Conservation (phyloP, 805 yeast species). For the Blastobotrys mokoenaii region DNA sequence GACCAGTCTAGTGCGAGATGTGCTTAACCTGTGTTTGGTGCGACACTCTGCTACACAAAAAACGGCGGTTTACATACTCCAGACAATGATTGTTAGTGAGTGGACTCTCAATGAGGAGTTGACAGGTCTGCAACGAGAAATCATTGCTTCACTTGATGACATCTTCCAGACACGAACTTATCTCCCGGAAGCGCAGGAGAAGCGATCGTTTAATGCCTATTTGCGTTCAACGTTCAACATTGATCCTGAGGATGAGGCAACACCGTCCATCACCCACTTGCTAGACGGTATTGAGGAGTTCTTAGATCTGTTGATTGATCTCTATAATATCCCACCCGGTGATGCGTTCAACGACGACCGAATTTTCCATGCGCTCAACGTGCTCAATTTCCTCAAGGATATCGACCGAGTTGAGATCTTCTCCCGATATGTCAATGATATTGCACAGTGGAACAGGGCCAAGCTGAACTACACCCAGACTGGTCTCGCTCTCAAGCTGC, state of each 20-base stretch:
- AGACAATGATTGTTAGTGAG: constrained; percentile 67
- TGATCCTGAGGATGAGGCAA: constrained; percentile 60
- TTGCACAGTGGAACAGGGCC: constrained; percentile 54
- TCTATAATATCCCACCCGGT: constrained; percentile 67
- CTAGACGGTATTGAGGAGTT: constrained; percentile 39
- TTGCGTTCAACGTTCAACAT: constrained; percentile 42
- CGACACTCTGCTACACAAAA: constrained; percentile 50
- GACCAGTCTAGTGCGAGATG: constrained; percentile 51
- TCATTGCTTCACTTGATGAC: constrained; percentile 55
- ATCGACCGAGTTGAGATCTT: constrained; percentile 74
- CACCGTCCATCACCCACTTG: constrained; percentile 44
- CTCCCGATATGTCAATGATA: constrained; percentile 66
- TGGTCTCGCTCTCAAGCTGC: constrained; percentile 66
- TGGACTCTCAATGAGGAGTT: constrained; percentile 49
- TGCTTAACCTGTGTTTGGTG: constrained; percentile 63
- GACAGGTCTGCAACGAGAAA: constrained; percentile 53
- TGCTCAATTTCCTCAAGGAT: constrained; percentile 66
- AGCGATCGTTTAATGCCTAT: constrained; percentile 42
- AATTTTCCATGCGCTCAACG: constrained; percentile 67
- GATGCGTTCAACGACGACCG: constrained; percentile 83
- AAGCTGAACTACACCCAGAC: constrained; percentile 71
- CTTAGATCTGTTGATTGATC: constrained; percentile 54
- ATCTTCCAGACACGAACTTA: constrained; percentile 50
- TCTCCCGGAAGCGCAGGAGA: constrained; percentile 49
- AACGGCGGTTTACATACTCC: constrained; percentile 56